Conservation (phyloP, 2,329 filamentous ascomycete genomes). For the Aaosphaeria arxii region DNA sequence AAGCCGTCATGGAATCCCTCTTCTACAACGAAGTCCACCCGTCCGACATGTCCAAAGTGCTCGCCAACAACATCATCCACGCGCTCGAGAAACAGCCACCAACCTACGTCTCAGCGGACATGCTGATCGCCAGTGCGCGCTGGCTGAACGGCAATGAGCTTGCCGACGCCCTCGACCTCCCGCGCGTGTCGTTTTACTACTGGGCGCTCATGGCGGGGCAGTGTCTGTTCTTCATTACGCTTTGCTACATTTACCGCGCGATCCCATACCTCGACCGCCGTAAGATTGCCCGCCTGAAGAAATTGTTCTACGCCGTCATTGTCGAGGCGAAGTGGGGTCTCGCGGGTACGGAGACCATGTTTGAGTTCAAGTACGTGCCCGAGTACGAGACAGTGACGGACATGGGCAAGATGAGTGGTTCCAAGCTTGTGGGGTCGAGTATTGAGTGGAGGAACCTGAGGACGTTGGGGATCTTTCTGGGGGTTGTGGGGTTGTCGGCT, state of each 20-base stretch:
- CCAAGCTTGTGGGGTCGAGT: conserved; percentile 32
- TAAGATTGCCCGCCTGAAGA: conserved; percentile 52
- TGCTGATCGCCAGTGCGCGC: conserved; percentile 65
- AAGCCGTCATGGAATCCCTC: conserved; percentile 65
- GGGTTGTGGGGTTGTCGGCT: conserved; percentile 19
- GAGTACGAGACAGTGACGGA: conserved; percentile 51
- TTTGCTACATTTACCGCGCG: conserved; percentile 52
- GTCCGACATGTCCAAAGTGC: conserved; percentile 57
- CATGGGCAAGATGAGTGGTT: conserved; percentile 42
- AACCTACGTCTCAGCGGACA: conserved; percentile 61
- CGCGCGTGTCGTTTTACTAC: conserved; percentile 57
- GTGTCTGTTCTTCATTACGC: conserved; percentile 61
- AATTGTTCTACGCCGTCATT: conserved; percentile 57
- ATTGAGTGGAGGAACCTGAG: conserved; percentile 50
- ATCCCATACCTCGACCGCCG: conserved; percentile 49
- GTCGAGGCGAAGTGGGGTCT: conserved; percentile 65
- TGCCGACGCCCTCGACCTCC: conserved; percentile 57
- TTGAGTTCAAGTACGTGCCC: conserved; percentile 71
- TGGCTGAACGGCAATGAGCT: conserved; percentile 69
- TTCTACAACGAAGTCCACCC: conserved; percentile 66
- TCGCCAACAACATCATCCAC: conserved; percentile 74
- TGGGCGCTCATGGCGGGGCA: conserved; percentile 61
- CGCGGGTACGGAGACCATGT: conserved; percentile 57
- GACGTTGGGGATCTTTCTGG: conserved; percentile 42
- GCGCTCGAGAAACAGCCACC: conserved; percentile 66